phyloP scores from a whole-genome alignment of 345 rosid genomes.

The Brassica incana region DNA sequence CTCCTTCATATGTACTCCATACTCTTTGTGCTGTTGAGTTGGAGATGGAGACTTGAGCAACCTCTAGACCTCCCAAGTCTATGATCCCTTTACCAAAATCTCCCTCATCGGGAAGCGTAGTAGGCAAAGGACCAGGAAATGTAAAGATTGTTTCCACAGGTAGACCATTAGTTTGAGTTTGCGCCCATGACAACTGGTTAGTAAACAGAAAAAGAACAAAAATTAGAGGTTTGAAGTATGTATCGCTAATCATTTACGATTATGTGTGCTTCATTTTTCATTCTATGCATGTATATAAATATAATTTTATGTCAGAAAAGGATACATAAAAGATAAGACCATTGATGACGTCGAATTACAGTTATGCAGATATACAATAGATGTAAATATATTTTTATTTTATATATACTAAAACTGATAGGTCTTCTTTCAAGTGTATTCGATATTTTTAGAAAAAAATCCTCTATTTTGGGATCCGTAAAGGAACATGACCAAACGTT shows the following conservation, averaged over 20 bases:
- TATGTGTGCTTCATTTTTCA: background rate
- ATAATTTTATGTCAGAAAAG: background rate
- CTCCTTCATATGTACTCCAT: slow-evolving; percentile 60
- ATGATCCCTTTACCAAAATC: slow-evolving; percentile 55
- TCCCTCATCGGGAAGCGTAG: slow-evolving; percentile 48
- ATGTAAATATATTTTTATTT: background rate
- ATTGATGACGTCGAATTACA: slow-evolving; percentile 26
- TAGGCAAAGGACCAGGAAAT: slow-evolving; percentile 54
- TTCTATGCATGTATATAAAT: background rate
- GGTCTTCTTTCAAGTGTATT: background rate
- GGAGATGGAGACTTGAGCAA: slow-evolving; percentile 50
- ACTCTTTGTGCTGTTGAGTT: slow-evolving; percentile 36
- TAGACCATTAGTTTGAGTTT: slow-evolving; percentile 16
- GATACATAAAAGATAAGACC: background rate
- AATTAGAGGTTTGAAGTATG: background rate
- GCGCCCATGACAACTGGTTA: background rate
- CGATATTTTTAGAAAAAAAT: background rate
- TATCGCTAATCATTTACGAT: background rate
- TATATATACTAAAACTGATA: background rate
- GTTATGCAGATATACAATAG: background rate
- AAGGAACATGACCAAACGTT: background rate
- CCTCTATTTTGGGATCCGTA: background rate
- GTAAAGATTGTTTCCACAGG: slow-evolving; percentile 52
- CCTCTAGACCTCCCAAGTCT: slow-evolving; percentile 62
- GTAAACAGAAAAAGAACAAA: background rate